Base-by-base conservation (phyloP, 2,329 filamentous ascomycete genomes). In the Penicillium hesseltinei region DNA sequence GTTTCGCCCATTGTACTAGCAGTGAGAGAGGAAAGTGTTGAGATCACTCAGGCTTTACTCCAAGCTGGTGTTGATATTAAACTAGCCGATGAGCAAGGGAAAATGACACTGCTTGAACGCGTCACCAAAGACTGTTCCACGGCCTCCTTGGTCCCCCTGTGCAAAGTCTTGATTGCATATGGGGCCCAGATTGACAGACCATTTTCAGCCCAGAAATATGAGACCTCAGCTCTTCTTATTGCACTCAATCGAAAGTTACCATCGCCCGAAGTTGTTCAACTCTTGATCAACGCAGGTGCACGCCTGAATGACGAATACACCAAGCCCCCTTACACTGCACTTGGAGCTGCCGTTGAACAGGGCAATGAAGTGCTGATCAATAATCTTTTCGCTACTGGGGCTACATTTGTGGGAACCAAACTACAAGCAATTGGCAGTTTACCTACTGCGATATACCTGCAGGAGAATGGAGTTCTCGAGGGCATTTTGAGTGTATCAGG, bases 291-390 rank as follows among this genome's bases (percentile, higher is more conserved):
- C 23, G 35, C 54, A 17, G 31, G 39, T 23, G 54, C 54, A 45
- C 54, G 57, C 29, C 38, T 58, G 33, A 60, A 62, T 55, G 59
- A 62, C 27, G n/a, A 15, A 33, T 60, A 58, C 15, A 8, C 25
- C 1, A 4, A 23, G 1, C 7, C 25, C 5, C 56, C 61, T 15
- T 36, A 45, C 27, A 57, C 52, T 23, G 49, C 53, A 9, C 54
- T 63, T 35, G 61, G 31, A 36, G 61, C 58, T 13, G 58, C 61
- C 19, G 23, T 63, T 19, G 35, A 59, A 56, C 8, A 7, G 27
- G 61, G 59, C 4, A 4, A 61, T 39, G 8, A 21, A 6, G 11
- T 6, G 2, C 27, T 56, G 27, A 54, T 63, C 7, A 35, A 48
- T 2, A 13, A 4, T 2, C 38, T 40, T 10, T 21, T 21, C 1